These are phyloP conservation scores for Daldinia loculata DNA, from an alignment of 495 filamentous ascomycete genomes.

Conservation along the genomic window DNA sequence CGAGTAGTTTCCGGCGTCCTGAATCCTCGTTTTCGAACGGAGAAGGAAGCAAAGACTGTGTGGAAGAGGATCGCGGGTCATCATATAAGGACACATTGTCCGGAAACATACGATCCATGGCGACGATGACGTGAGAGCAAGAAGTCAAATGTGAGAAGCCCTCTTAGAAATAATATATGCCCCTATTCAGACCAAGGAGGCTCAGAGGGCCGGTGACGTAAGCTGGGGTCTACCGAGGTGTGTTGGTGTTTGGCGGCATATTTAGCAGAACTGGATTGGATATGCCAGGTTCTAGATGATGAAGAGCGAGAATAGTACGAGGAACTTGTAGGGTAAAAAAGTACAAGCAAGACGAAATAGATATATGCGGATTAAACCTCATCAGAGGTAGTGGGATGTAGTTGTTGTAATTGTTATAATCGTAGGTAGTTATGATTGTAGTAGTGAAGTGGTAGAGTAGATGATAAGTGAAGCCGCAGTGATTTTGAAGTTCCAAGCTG, in stretches of 20 bases:
- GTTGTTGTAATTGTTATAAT: too few species aligned
- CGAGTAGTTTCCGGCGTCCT: conserved; percentile 69
- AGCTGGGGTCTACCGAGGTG: conserved; percentile 1
- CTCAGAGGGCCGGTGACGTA: conserved; percentile 27
- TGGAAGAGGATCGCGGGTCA: conserved; percentile 70
- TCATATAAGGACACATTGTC: conserved; percentile 12
- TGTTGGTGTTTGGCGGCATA: neutral
- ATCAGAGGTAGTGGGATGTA: too few species aligned
- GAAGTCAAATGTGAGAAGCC: neutral
- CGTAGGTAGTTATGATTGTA: too few species aligned
- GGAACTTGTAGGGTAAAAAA: neutral
- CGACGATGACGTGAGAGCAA: conserved; percentile 7
- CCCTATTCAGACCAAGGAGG: conserved; percentile 1
- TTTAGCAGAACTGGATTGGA: neutral
- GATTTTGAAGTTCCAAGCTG: too few species aligned
- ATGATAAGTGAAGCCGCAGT: too few species aligned
- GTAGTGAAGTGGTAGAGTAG: too few species aligned
- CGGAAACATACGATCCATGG: conserved; percentile 19
- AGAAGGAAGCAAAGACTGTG: conserved; percentile 67
- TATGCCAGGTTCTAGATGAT: neutral
- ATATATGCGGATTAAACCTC: neutral
- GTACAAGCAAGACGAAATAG: neutral
- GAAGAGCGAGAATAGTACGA: neutral
- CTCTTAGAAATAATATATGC: neutral
- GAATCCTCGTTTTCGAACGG: conserved; percentile 49